Conservation (phyloP, 495 filamentous ascomycete species). For the Alectoria sarmentosa region DNA sequence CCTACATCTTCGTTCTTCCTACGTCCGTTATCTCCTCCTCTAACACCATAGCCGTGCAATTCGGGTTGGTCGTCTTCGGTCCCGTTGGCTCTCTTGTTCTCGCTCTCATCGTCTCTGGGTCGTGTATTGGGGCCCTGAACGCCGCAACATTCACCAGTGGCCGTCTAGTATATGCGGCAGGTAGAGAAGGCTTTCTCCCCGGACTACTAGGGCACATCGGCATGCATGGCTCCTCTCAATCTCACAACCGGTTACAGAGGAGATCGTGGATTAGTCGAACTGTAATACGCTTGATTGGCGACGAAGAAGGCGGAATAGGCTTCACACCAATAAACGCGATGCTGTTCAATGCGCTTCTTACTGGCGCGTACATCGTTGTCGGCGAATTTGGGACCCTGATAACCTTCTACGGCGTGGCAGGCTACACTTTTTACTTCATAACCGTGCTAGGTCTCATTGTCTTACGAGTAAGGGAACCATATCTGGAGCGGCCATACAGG, state of each 20-base stretch:
- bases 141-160: conserved; percentile 90
- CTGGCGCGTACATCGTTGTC: conserved; percentile 66
- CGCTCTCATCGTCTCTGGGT: conserved; percentile 80
- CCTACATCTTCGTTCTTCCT: conserved; percentile 95
- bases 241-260: conserved; percentile 43
- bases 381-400: conserved; percentile 89
- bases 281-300: conserved; percentile 51
- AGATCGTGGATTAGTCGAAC: conserved; percentile 52
- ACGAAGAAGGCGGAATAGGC: conserved; percentile 51
- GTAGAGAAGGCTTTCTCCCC: conserved; percentile 92
- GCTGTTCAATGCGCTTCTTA: conserved; percentile 67
- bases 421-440: conserved; percentile 94
- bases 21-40: conserved; percentile 66
- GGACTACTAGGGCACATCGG: conserved; percentile 77
- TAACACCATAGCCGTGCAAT: conserved; percentile 92
- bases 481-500: conserved; percentile 80
- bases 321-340: conserved; percentile 90
- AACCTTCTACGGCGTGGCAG: conserved; percentile 95
- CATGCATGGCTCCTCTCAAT: conserved; percentile 41
- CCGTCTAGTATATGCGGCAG: conserved; percentile 87
- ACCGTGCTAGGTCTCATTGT: conserved; percentile 92
- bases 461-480: conserved; percentile 78
- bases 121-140: conserved; percentile 89
- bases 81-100: conserved; percentile 72
- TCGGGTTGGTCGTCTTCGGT: conserved; percentile 86